Base-by-base conservation (phyloP, 352 stramenopile genomes). In the Pythium biforme region DNA sequence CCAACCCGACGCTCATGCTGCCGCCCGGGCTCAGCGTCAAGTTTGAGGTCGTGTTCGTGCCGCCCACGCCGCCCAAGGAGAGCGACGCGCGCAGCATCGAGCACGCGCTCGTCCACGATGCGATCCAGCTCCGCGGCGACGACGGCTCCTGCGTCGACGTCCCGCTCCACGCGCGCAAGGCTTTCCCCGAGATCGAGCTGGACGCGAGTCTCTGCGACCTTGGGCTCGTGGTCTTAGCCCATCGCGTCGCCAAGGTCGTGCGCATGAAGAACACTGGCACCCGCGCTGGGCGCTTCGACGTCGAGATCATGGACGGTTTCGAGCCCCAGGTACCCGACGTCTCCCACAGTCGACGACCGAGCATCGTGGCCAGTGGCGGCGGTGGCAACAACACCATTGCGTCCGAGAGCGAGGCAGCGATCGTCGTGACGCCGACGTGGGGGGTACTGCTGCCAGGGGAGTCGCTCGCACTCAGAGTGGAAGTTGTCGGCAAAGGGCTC, bases 31-130 rank as follows among this genome's bases (percentile, higher is more conserved):
- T 95, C 2, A 73, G 69, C 50, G 40, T 68, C 43, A 81, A 75
- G 50, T 87, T 88, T 54, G 85, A 95, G 25, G 68, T 95, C 10
- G 56, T 77, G 7, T 95, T 93, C 52, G 51, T 83, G 51, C 54
- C 61, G 1, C 56, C 57, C 2, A 25, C 25, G 9, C 27, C 43
- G 23, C 34, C 39, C 20, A 56, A n/a, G 11, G 61, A 54, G 0
- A 7, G 20, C n/a, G 60, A 69, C 46, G 46, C 46, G 20, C 57
- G 55, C 26, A 61, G 41, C 3, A 31, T 64, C n/a, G 46, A 62
- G 50, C 55, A 68, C 20, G 66, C 74, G 26, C 73, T 88, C 12
- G 63, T 92, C 3, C 78, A 91, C 62, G 86, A 95, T 40, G 74
- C 66, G 7, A 20, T 94, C 20, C 66, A 79, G 33, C 53, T 95